A percentile compares a stretch with the other conserved stretches of the same genome.
These are phyloP conservation scores for Penicillium desertorum DNA, from an alignment of 495 filamentous ascomycete genomes.

Conservation along the genomic window DNA sequence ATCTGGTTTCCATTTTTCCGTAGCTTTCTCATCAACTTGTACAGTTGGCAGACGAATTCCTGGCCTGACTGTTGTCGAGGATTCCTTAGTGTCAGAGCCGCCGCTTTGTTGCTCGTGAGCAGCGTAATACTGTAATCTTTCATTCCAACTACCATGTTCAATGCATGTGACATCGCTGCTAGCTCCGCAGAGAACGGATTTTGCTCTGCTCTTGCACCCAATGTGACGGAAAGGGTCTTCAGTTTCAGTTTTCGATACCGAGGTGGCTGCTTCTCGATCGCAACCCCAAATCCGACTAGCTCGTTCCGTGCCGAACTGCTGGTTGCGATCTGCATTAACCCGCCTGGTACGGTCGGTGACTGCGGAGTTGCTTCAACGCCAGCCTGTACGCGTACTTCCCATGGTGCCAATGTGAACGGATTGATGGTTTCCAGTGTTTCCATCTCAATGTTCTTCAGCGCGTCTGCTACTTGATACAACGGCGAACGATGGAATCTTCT, in stretches of 20 bases:
- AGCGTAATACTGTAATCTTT: neutral
- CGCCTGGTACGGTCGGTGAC: slow-evolving; percentile 4
- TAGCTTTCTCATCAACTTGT: slow-evolving; percentile 24
- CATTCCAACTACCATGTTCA: neutral
- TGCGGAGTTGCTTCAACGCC: slow-evolving; percentile 2
- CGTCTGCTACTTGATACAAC: slow-evolving; percentile 10
- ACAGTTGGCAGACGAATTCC: slow-evolving; percentile 20
- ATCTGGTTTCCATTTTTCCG: slow-evolving; percentile 23
- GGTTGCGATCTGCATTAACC: neutral
- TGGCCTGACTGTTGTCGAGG: slow-evolving; percentile 25
- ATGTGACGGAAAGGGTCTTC: neutral
- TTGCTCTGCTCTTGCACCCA: neutral
- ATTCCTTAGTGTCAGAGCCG: neutral
- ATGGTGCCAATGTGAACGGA: slow-evolving; percentile 12
- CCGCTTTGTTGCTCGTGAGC: slow-evolving; percentile 4
- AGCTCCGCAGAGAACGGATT: neutral
- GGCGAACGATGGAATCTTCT: slow-evolving; percentile 10
- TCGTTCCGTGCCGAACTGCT: slow-evolving; percentile 9
- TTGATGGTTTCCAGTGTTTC: slow-evolving; percentile 1
- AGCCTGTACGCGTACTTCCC: slow-evolving; percentile 12
- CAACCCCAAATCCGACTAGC: slow-evolving; percentile 4
- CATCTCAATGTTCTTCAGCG: slow-evolving; percentile 9
- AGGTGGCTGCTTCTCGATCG: slow-evolving; percentile 6
- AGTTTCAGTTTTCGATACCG: neutral
- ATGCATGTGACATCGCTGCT: neutral